A percentile compares a stretch with the other conserved stretches of the same genome.
Evolutionary conservation across 2,329 filamentous ascomycete genomes (phyloP).

Genomic region (Dactylellina parvicollis): DNA sequence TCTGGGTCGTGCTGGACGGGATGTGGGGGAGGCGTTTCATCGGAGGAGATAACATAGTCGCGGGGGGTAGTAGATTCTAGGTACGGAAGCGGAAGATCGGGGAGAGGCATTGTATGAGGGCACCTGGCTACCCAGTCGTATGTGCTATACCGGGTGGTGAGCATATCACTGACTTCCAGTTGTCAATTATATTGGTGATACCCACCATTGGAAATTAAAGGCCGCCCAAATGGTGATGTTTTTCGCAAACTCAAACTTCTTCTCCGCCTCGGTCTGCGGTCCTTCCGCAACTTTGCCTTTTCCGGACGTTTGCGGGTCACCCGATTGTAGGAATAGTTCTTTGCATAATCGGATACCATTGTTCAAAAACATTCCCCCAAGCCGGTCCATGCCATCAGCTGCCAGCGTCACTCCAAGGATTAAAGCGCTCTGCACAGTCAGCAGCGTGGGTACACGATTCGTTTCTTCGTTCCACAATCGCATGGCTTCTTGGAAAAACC

Average conservation of each 20-base stretch:
- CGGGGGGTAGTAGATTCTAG: slow-evolving; percentile 9
- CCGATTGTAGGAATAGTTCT: slow-evolving; percentile 16
- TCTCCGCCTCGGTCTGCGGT: slow-evolving; percentile 21
- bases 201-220: slow-evolving; percentile 37
- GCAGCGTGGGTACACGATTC: slow-evolving; percentile 8
- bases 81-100: slow-evolving; percentile 31
- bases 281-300: slow-evolving; percentile 19
- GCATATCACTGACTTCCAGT: background rate
- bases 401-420: slow-evolving; percentile 34
- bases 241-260: slow-evolving; percentile 39
- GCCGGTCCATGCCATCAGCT: slow-evolving; percentile 41
- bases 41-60: background rate
- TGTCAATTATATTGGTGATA: background rate
- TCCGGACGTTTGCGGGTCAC: background rate
- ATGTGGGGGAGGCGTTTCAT: background rate
- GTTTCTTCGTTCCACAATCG: slow-evolving; percentile 42
- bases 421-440: slow-evolving; percentile 39
- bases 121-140: slow-evolving; percentile 32
- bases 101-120: slow-evolving; percentile 37
- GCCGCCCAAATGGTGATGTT: slow-evolving; percentile 35
- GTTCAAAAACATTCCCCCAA: slow-evolving; percentile 45
- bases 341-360: slow-evolving; percentile 30
- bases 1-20: slow-evolving; percentile 31
- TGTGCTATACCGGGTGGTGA: background rate
- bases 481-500: slow-evolving; percentile 48